A percentile compares a stretch with the other conserved stretches of the same genome.
phyloP scores from a whole-genome alignment of 2,329 filamentous ascomycete species.

The Fusarium incarnatum region DNA sequence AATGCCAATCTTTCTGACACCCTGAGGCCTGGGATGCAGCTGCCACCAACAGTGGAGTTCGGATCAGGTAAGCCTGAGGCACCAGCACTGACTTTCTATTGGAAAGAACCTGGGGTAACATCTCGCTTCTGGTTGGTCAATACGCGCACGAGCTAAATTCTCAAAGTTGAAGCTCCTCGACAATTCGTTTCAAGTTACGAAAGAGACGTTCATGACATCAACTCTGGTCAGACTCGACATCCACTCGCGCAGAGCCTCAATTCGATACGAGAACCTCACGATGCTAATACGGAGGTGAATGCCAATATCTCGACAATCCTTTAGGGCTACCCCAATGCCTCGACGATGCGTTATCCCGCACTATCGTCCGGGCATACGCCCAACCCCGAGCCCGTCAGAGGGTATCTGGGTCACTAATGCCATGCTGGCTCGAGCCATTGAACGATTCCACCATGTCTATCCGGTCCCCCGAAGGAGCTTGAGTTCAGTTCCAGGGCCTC shows the following conservation, averaged over 20 bases:
- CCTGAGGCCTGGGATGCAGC: not conserved
- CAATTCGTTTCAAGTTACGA: not conserved
- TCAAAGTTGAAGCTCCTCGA: slow-evolving; percentile 12
- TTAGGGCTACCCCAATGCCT: slow-evolving; percentile 46
- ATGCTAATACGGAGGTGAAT: slow-evolving; percentile 25
- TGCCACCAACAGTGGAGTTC: slow-evolving; percentile 3
- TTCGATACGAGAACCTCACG: not conserved
- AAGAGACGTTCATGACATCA: not conserved
- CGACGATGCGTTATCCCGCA: slow-evolving; percentile 46
- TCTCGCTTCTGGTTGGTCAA: slow-evolving; percentile 27
- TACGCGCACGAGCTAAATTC: slow-evolving; percentile 8
- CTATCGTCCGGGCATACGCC: slow-evolving; percentile 40
- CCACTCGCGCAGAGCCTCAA: not conserved
- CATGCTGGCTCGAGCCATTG: slow-evolving; percentile 50
- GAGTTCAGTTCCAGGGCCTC: slow-evolving; percentile 63
- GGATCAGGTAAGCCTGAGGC: slow-evolving; percentile 21
- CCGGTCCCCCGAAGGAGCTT: slow-evolving; percentile 45
- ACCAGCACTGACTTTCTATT: not conserved
- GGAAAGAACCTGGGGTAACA: slow-evolving; percentile 27
- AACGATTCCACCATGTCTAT: slow-evolving; percentile 46
- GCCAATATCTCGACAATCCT: not conserved
- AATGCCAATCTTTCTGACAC: too few species aligned
- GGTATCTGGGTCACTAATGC: slow-evolving; percentile 51
- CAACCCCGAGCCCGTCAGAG: slow-evolving; percentile 33
- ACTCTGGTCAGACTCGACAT: not conserved